Percentiles rank a stretch among this genome's conserved stretches.
phyloP scores from a whole-genome alignment of 1,284 basidiomycete genomes.

The Melampsora occidentalis region DNA sequence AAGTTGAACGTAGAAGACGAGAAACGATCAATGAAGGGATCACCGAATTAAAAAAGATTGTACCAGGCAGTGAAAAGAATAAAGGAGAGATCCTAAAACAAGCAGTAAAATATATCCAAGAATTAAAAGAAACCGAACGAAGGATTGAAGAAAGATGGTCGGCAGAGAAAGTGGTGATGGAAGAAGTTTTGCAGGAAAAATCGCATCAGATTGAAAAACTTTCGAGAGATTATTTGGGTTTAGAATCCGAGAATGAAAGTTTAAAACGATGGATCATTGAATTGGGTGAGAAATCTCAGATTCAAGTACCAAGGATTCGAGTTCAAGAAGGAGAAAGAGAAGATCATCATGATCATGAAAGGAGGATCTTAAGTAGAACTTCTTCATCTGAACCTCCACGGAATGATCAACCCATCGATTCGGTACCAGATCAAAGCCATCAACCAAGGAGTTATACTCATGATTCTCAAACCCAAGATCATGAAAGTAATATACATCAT shows the following conservation, averaged over 20 bases:
- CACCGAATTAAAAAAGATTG: conserved; percentile 81
- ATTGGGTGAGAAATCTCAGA: conserved; percentile 7
- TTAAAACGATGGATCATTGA: conserved; percentile 16
- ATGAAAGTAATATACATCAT: not conserved
- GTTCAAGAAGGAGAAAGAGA: not conserved
- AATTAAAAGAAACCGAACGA: conserved; percentile 62
- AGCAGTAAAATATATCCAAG: conserved; percentile 81
- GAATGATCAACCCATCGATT: not conserved
- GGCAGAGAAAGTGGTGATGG: conserved; percentile 85
- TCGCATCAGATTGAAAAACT: not conserved
- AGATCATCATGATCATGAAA: not conserved
- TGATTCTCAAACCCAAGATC: not conserved
- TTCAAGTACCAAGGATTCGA: not conserved
- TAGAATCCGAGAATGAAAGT: conserved; percentile 18
- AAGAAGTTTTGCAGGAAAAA: conserved; percentile 62
- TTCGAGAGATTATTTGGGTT: not conserved
- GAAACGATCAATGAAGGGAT: conserved; percentile 96
- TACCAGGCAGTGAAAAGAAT: conserved; percentile 83
- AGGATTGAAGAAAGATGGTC: conserved; percentile 63
- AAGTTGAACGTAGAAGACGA: conserved; percentile 87
- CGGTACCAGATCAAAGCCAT: not conserved
- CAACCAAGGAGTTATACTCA: not conserved
- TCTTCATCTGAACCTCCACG: not conserved
- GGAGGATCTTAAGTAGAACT: not conserved
- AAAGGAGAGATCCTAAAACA: conserved; percentile 81